These are phyloP conservation scores for Fusarium keratoplasticum DNA, from an alignment of 2,329 filamentous ascomycete genomes.

Conservation along the genomic window DNA sequence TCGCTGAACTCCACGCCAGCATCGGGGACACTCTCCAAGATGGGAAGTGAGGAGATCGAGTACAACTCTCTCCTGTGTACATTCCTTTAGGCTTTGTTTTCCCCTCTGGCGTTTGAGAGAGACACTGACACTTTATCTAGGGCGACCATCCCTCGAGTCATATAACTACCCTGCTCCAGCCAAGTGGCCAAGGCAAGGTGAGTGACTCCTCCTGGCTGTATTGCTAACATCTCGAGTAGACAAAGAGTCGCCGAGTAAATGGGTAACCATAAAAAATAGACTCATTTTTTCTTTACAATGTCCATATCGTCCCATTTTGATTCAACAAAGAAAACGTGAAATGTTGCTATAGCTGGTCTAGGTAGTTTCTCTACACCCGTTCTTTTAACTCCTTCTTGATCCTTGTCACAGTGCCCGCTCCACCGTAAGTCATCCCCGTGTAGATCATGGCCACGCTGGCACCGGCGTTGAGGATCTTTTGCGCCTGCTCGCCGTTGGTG, in stretches of 20 bases:
- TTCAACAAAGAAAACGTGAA: slow-evolving; percentile 35
- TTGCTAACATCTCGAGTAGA: background rate
- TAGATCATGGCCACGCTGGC: slow-evolving; percentile 94
- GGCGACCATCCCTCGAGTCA: background rate
- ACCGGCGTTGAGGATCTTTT: slow-evolving; percentile 85
- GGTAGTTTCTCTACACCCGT: slow-evolving; percentile 44
- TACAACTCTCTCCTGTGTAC: background rate
- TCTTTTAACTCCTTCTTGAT: slow-evolving; percentile 73
- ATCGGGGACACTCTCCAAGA: background rate
- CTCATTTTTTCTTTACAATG: background rate
- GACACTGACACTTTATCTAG: background rate
- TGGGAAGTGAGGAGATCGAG: background rate
- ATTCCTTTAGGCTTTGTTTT: background rate
- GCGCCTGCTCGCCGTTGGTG: slow-evolving; percentile 85
- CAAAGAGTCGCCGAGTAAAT: background rate
- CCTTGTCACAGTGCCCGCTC: slow-evolving; percentile 71
- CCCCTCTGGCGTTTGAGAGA: background rate
- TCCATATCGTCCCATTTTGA: slow-evolving; percentile 12
- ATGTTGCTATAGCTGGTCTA: slow-evolving; percentile 37
- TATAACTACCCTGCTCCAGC: background rate
- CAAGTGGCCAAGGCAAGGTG: background rate
- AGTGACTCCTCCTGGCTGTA: background rate
- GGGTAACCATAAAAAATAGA: background rate
- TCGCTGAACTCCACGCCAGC: background rate
- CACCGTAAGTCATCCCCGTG: slow-evolving; percentile 77